These are phyloP conservation scores for Xylaria hypoxylon DNA, from an alignment of 2,329 filamentous ascomycete species.

Conservation along the genomic window DNA sequence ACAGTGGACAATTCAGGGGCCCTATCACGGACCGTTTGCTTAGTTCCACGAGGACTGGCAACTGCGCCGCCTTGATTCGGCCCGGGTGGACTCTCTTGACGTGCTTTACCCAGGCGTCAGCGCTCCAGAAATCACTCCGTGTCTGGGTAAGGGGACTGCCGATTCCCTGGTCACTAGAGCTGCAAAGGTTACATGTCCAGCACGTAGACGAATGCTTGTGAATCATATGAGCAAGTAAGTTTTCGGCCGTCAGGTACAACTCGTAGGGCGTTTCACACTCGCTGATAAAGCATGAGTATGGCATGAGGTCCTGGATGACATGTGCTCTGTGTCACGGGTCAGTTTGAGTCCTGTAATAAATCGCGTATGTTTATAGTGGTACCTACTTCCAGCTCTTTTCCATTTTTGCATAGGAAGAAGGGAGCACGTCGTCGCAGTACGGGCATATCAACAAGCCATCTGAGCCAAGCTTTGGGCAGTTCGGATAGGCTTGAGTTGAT, in stretches of 20 bases:
- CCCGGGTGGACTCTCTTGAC: conserved; percentile 3
- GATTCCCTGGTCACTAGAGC: too few species aligned
- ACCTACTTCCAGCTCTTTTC: conserved; percentile 19
- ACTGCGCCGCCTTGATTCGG: neutral
- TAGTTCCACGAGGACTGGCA: conserved; percentile 1
- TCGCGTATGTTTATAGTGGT: neutral
- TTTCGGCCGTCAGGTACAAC: conserved; percentile 8
- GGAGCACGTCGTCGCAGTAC: conserved; percentile 16
- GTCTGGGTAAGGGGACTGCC: neutral
- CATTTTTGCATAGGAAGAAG: conserved; percentile 8
- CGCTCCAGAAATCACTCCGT: neutral
- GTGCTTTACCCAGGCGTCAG: conserved; percentile 6
- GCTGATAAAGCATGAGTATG: conserved; percentile 13
- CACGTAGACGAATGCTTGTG: conserved; percentile 2
- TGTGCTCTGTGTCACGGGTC: conserved; percentile 3
- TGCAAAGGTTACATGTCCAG: conserved; percentile 8
- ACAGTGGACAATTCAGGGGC: conserved; percentile 1
- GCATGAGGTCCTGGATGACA: conserved; percentile 9
- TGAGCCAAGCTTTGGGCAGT: neutral
- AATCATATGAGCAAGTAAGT: conserved; percentile 9
- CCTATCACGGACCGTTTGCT: conserved; percentile 1
- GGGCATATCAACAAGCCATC: conserved; percentile 14
- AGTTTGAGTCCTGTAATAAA: neutral
- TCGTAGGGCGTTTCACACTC: conserved; percentile 8
- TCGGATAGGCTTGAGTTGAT: conserved; percentile 9